These are phyloP conservation scores for Stipa capillata DNA, from an alignment of 176 grass and related monocot genomes.

Conservation along the genomic window DNA sequence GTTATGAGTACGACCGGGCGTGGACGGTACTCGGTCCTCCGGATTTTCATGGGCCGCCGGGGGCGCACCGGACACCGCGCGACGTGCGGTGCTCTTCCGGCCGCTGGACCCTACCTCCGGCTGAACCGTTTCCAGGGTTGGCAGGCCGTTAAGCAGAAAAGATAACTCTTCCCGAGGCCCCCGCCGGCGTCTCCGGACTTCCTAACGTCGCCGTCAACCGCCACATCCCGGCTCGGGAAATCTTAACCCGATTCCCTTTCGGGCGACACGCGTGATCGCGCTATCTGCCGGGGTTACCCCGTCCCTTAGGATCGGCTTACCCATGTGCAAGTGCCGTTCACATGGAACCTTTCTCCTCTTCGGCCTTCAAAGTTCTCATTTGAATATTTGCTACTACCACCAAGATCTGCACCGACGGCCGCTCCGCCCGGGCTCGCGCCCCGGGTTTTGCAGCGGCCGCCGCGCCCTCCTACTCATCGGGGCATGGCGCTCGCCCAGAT, in stretches of 20 bases:
- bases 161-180: conserved; percentile 53
- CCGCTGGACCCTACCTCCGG: conserved; percentile 67
- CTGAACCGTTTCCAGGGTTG: conserved; percentile 62
- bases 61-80: conserved; percentile 50
- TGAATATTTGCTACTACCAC: conserved; percentile 79
- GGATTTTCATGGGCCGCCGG: too few species aligned
- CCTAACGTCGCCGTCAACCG: conserved; percentile 45
- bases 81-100: conserved; percentile 64
- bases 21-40: conserved; percentile 46
- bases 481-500: conserved; percentile 23
- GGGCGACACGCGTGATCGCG: background rate
- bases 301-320: conserved; percentile 68
- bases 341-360: conserved; percentile 92
- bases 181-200: conserved; percentile 53
- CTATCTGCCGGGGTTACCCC: conserved; percentile 42
- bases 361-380: conserved; percentile 78
- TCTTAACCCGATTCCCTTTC: conserved; percentile 31
- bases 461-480: conserved; percentile 72
- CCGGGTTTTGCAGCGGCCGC: conserved; percentile 46
- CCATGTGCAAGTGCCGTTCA: conserved; percentile 75
- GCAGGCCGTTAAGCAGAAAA: conserved; percentile 62
- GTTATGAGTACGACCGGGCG: conserved; percentile 54
- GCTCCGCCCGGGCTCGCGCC: conserved; percentile 56
- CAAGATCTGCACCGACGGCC: conserved; percentile 56
- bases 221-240: conserved; percentile 47